Evolutionary conservation across 495 filamentous ascomycete species (phyloP), one percentile per base, ranked within the genome.

Genomic region (Trichoderma erinaceum): DNA sequence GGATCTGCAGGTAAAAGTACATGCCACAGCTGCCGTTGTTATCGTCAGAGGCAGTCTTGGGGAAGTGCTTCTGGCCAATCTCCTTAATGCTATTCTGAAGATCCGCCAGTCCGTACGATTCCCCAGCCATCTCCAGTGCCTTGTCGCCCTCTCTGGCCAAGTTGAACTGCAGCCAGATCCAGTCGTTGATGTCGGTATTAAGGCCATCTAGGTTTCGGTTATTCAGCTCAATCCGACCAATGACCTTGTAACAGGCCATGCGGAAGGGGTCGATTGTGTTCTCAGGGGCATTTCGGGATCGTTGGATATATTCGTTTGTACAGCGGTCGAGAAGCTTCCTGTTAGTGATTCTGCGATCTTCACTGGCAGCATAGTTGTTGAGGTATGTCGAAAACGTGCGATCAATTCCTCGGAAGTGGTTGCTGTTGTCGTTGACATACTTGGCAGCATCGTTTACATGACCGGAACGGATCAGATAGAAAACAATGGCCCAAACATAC

Each of bases 161-260:
- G 71, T 86, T 90, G 76, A 98, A 92, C 75, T 98, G 95, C 68
- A 99, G 78, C 95, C 95, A 99, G 76, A 96, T 88, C 92, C 92
- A 98, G 75, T 98, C 96, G 71, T 97, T 91, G 63, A 96, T 88
- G 29, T 87, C 89, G 67, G 89, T 89, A 67, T 86, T 88, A 21
- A 98, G 83, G 63, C 86, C 85, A n/a, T 96, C 91, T 13, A 97
- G 82, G 67, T 84, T 91, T 70, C 93, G 86, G 65, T 89, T 89
- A 69, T 78, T 83, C 23, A 99, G 84, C 71, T 98, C 95, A 78
- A 93, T 97, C 41, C 95, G 92, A 63, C 95, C 95, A 72, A 98
- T 89, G 67, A 99, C 87, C 78, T 98, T 98, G 84, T 97, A 98
- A 76, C 96, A 97, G 18, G 93, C 93, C 86, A 96, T 92, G 56